Evolutionary conservation across 495 filamentous ascomycete species (phyloP).

Genomic region (Pyrenula massariospora): DNA sequence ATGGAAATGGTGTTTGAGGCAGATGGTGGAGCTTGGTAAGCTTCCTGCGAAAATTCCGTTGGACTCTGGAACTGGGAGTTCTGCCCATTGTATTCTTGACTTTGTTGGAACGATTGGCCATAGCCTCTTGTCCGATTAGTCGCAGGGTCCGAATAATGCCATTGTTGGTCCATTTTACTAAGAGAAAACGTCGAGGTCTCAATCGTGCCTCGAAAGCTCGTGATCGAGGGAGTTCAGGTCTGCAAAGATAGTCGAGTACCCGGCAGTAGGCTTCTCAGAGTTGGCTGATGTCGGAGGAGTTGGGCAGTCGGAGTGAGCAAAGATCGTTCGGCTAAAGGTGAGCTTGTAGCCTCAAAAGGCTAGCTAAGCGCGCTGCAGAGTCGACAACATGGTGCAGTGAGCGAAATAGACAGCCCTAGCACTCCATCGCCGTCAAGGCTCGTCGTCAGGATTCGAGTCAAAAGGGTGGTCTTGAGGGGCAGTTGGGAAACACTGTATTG

Average conservation of each 20-base stretch:
- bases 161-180: slow-evolving; percentile 35
- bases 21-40: slow-evolving; percentile 44
- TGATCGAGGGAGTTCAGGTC: no score
- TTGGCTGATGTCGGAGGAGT: neutral
- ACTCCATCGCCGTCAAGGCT: neutral
- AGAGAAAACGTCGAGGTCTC: no score
- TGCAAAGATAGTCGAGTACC: no score
- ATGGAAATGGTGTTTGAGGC: slow-evolving; percentile 40
- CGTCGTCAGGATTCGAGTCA: neutral
- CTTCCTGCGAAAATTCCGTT: slow-evolving; percentile 61
- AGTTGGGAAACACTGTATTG: neutral
- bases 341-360: neutral
- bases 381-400: neutral
- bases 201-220: no score
- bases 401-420: neutral
- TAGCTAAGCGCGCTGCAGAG: neutral
- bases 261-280: neutral
- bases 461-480: neutral
- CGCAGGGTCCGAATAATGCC: slow-evolving; percentile 37
- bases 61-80: slow-evolving; percentile 46
- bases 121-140: slow-evolving; percentile 10
- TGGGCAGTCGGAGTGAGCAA: neutral
- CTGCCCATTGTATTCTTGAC: slow-evolving; percentile 26
- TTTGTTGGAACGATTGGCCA: slow-evolving; percentile 1
- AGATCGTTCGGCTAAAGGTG: neutral